Evolutionary conservation across 352 stramenopile species (phyloP).

Genomic region (Phytophthora syringae): DNA sequence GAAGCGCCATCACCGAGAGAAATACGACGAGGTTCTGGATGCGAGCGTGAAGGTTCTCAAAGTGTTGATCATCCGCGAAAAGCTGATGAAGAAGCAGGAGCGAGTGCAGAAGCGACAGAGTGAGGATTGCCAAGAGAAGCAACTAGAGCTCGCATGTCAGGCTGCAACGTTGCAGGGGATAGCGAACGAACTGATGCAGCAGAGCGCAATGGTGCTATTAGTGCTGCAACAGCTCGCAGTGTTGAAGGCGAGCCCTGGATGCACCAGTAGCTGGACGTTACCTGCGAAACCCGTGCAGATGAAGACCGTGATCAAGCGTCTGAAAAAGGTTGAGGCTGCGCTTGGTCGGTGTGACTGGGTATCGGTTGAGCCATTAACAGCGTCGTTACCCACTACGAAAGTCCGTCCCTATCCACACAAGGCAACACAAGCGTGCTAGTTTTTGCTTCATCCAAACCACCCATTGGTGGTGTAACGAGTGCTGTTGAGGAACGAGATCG

Average conservation of each 20-base stretch:
- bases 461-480: too few relatives aligned
- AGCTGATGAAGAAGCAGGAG: conserved; percentile 66
- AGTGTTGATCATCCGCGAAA: conserved; percentile 67
- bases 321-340: conserved; percentile 40
- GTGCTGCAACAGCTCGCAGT: conserved; percentile 50
- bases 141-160: conserved; percentile 23
- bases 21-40: conserved; percentile 65
- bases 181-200: conserved; percentile 49
- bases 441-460: neutral
- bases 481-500: neutral
- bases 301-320: conserved; percentile 47
- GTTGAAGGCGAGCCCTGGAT: conserved; percentile 9
- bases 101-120: conserved; percentile 22
- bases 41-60: conserved; percentile 76
- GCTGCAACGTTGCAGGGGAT: conserved; percentile 24
- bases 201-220: conserved; percentile 57
- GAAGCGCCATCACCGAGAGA: conserved; percentile 52
- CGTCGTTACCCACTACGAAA: conserved; percentile 3
- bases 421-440: neutral
- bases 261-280: conserved; percentile 18
- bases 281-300: conserved; percentile 63
- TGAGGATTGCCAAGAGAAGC: conserved; percentile 23
- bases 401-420: conserved; percentile 18
- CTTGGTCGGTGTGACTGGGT: conserved; percentile 29
- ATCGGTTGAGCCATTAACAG: neutral